These are phyloP conservation scores for Trapa bicornis DNA, from an alignment of 345 rosid genomes.

Conservation along the genomic window DNA sequence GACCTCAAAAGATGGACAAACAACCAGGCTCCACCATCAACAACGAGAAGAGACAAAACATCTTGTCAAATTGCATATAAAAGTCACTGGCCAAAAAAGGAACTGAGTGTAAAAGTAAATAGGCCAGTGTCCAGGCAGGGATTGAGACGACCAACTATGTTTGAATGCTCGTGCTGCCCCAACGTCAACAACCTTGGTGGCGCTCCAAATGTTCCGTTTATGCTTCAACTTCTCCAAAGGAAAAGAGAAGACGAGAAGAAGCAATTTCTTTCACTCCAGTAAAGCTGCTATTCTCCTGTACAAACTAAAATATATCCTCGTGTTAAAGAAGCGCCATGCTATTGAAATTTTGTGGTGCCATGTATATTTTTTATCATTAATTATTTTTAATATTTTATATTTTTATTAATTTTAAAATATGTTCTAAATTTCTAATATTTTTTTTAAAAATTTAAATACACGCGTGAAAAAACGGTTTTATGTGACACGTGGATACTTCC, in stretches of 20 bases:
- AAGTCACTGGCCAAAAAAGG: no score
- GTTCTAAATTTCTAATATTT: no score
- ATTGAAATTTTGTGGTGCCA: no score
- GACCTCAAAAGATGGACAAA: slow-evolving; percentile 2
- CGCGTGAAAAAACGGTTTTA: background rate
- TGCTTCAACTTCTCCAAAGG: background rate
- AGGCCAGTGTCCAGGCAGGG: background rate
- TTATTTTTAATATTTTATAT: no score
- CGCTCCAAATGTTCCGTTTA: background rate
- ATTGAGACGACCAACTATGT: background rate
- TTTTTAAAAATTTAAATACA: no score
- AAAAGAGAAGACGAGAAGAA: background rate
- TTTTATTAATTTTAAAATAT: no score
- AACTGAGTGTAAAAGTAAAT: no score
- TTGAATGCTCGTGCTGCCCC: background rate
- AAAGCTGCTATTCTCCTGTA: background rate
- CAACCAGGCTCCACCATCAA: background rate
- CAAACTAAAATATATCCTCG: background rate
- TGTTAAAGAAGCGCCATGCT: background rate
- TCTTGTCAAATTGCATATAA: background rate
- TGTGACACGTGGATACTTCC: slow-evolving; percentile 7
- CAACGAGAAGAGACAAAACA: background rate
- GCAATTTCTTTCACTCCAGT: background rate
- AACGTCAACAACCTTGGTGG: background rate
- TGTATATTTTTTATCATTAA: no score